Conservation (phyloP, 192 early-diverging fungal genomes). For the Coemansia furcata region DNA sequence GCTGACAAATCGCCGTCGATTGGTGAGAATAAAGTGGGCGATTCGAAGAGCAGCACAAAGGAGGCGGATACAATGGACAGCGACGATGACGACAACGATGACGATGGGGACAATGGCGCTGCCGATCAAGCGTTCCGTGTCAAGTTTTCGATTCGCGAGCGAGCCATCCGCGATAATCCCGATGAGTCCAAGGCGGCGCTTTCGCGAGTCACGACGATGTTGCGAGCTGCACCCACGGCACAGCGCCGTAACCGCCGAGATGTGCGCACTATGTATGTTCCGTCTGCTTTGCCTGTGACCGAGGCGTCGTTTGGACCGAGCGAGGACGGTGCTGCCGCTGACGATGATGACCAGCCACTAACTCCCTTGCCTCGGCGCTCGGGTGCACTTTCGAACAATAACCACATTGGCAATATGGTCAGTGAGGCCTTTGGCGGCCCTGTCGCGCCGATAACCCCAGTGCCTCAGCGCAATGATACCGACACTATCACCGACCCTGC, state of each 20-base stretch:
- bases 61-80: not conserved
- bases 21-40: not conserved
- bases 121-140: slow-evolving; percentile 35
- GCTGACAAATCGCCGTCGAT: not conserved
- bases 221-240: slow-evolving; percentile 29
- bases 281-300: slow-evolving; percentile 4
- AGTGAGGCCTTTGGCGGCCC: not conserved
- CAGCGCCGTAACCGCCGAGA: slow-evolving; percentile 38
- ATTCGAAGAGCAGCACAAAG: not conserved
- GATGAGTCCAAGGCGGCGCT: slow-evolving; percentile 48
- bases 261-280: slow-evolving; percentile 48
- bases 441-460: not conserved
- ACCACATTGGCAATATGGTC: not conserved
- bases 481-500: not conserved
- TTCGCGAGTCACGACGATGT: slow-evolving; percentile 38
- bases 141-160: slow-evolving; percentile 48
- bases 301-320: not conserved
- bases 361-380: not conserved
- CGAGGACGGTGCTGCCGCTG: not conserved
- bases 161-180: slow-evolving; percentile 46
- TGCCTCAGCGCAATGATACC: slow-evolving; percentile 4
- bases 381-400: not conserved
- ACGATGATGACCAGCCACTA: not conserved
- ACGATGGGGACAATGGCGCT: slow-evolving; percentile 2
- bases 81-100: not conserved